phyloP scores from a whole-genome alignment of 2,329 filamentous ascomycete genomes.

The Piedraia hortae region DNA sequence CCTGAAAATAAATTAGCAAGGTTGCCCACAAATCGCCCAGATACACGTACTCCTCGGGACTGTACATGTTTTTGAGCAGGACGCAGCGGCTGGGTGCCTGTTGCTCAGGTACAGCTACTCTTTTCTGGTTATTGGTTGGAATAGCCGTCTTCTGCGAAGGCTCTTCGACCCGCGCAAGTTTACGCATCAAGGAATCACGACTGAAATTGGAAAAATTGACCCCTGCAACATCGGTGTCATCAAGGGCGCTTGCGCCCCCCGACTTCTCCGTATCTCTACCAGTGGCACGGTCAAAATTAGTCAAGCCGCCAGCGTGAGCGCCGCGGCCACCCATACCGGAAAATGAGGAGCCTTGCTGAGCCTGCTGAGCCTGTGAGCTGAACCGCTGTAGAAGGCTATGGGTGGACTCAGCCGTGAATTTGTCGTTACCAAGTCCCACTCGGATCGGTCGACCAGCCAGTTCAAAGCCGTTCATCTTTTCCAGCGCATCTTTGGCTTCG shows the following conservation, averaged over 20 bases:
- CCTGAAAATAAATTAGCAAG: conserved; percentile 19
- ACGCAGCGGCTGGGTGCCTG: conserved; percentile 86
- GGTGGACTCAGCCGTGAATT: conserved; percentile 94
- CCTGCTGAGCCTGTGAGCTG: conserved; percentile 35
- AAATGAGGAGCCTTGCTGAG: conserved; percentile 43
- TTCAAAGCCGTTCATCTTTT: conserved; percentile 99
- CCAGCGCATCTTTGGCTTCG: conserved; percentile 76
- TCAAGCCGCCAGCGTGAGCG: conserved; percentile 44
- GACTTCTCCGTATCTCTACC: conserved; percentile 62
- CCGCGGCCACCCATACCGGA: conserved; percentile 74
- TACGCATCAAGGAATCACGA: conserved; percentile 93
- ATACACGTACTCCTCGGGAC: conserved; percentile 54
- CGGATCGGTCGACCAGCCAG: conserved; percentile 90
- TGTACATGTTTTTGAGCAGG: conserved; percentile 85
- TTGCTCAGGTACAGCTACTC: conserved; percentile 50
- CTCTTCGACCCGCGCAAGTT: conserved; percentile 89
- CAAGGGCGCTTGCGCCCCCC: conserved; percentile 73
- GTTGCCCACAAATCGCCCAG: conserved; percentile 2
- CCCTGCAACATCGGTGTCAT: conserved; percentile 90
- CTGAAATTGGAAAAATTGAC: conserved; percentile 99
- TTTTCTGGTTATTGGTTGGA: conserved; percentile 17
- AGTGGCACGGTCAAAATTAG: conserved; percentile 68
- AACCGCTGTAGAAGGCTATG: conserved; percentile 79
- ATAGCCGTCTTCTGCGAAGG: conserved; percentile 37
- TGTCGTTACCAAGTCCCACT: conserved; percentile 98